Conservation (phyloP, 139 green algal genomes). For the Parachlorella kessleri region DNA sequence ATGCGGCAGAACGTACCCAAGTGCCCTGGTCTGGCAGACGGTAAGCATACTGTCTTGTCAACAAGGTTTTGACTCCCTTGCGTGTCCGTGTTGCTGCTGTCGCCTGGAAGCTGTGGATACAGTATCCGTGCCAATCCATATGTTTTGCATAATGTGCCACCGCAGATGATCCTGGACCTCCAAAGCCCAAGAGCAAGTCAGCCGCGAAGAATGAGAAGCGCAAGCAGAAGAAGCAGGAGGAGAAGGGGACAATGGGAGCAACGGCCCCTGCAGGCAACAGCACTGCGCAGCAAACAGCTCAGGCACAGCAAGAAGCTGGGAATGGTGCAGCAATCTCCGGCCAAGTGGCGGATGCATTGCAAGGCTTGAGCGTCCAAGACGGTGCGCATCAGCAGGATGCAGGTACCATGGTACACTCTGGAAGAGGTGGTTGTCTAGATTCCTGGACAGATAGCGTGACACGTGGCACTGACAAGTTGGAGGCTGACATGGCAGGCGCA, state of each 20-base stretch:
- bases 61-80: too few relatives aligned
- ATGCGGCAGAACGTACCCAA: slow-evolving; percentile 47
- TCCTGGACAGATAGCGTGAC: too few relatives aligned
- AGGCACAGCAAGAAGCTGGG: slow-evolving; percentile 5
- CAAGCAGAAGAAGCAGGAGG: slow-evolving; percentile 49
- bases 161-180: not conserved
- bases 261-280: not conserved
- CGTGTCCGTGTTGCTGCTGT: too few relatives aligned
- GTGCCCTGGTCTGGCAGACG: slow-evolving; percentile 62
- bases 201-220: slow-evolving; percentile 50
- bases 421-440: not conserved
- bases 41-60: slow-evolving; percentile 18
- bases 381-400: not conserved
- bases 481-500: too few relatives aligned
- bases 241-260: slow-evolving; percentile 7
- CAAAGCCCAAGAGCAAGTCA: slow-evolving; percentile 33
- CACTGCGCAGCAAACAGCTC: not conserved
- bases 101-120: too few relatives aligned
- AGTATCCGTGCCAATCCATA: too few relatives aligned
- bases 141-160: too few relatives aligned
- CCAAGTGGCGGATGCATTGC: not conserved
- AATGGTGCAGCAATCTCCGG: not conserved
- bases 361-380: too few relatives aligned
- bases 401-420: not conserved
- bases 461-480: too few relatives aligned